These are phyloP conservation scores for Spirogloea muscicola DNA, from an alignment of 139 green algal genomes.

Conservation along the genomic window DNA sequence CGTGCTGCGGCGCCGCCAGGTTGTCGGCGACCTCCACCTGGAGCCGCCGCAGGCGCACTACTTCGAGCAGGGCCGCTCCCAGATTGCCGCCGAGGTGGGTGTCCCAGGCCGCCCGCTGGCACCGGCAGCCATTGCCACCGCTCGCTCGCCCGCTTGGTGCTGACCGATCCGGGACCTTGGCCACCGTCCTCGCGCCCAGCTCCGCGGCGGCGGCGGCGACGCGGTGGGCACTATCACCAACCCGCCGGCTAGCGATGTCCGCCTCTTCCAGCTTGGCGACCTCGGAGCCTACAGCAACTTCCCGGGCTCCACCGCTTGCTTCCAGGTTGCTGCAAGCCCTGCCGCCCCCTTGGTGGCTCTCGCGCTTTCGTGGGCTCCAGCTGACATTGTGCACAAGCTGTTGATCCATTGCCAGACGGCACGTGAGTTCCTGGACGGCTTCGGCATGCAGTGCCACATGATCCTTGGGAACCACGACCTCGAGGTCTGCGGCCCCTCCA, in stretches of 20 bases:
- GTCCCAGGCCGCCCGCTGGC: background rate
- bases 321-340: constrained; percentile 55
- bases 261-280: constrained; percentile 72
- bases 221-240: background rate
- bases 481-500: constrained; percentile 22
- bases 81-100: constrained; percentile 51
- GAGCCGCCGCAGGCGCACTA: constrained; percentile 63
- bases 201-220: background rate
- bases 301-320: constrained; percentile 64
- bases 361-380: too few species aligned
- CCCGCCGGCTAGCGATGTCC: constrained; percentile 15
- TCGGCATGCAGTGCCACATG: constrained; percentile 26
- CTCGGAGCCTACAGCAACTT: constrained; percentile 68
- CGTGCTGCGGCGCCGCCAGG: too few species aligned
- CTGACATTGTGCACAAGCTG: too few species aligned
- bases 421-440: constrained; percentile 46
- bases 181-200: background rate
- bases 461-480: constrained; percentile 53
- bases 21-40: constrained; percentile 77
- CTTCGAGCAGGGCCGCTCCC: constrained; percentile 61
- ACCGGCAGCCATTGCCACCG: background rate
- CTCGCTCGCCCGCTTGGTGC: background rate
- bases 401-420: too few species aligned
- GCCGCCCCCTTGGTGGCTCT: too few species aligned
- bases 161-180: background rate